A percentile compares a stretch with the other conserved stretches of the same genome.
These are phyloP conservation scores for Zalaria sp. DNA, from an alignment of 2,329 filamentous ascomycete genomes.

Conservation along the genomic window DNA sequence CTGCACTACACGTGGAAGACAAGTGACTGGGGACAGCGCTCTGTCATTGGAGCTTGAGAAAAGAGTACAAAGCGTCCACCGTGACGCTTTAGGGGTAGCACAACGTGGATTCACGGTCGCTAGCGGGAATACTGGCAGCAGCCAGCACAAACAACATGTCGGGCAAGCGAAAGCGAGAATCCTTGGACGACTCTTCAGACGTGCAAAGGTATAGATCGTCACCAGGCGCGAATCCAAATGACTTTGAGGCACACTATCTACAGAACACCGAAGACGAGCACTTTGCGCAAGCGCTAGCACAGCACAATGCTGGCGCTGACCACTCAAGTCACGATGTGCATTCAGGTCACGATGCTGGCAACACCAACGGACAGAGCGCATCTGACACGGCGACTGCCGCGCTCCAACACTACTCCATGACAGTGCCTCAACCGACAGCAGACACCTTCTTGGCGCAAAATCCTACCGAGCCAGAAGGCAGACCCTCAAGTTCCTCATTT, in stretches of 20 bases:
- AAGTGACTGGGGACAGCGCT: no score
- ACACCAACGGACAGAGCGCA: conserved; percentile 29
- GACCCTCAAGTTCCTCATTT: conserved; percentile 4
- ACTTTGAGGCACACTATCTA: conserved; percentile 20
- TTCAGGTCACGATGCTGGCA: conserved; percentile 4
- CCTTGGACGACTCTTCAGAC: conserved; percentile 23
- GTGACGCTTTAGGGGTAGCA: no score
- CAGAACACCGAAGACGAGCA: conserved; percentile 24
- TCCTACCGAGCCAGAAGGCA: conserved; percentile 5
- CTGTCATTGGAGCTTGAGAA: no score
- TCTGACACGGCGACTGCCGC: conserved; percentile 48
- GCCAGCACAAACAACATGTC: conserved; percentile 1
- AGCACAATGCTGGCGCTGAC: conserved; percentile 14
- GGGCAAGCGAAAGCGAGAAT: conserved; percentile 33
- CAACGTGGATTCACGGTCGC: no score
- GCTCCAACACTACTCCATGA: conserved; percentile 38
- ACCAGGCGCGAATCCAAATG: conserved; percentile 10
- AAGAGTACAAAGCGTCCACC: no score
- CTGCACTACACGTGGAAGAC: no score
- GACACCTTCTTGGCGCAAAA: conserved; percentile 30
- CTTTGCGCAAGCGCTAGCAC: conserved; percentile 19
- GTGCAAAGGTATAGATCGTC: conserved; percentile 7
- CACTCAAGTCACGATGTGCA: conserved; percentile 15
- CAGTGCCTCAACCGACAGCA: conserved; percentile 40
- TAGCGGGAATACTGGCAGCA: no score